phyloP scores from a whole-genome alignment of 768 basidiomycete species.

The Hericium alpestre region DNA sequence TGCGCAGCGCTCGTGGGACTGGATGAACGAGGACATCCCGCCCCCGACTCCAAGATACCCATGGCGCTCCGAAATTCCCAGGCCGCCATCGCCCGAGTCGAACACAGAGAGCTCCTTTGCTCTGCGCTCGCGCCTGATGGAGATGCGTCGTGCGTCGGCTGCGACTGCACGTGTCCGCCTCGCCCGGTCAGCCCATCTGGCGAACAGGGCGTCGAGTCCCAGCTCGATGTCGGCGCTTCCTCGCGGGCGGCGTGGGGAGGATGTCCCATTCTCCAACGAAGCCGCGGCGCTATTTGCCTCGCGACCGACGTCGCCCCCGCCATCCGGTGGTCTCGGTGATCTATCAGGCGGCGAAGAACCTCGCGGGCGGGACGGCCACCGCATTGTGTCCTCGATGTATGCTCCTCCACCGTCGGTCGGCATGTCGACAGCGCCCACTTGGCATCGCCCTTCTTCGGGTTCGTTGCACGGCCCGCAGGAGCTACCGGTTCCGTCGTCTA shows the following conservation, averaged over 20 bases:
- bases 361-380: not conserved
- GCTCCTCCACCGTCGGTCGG: not conserved
- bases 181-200: not conserved
- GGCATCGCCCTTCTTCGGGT: too few species aligned
- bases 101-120: too few species aligned
- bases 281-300: constrained; percentile 12
- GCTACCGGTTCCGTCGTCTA: not conserved
- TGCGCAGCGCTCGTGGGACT: too few species aligned
- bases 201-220: too few species aligned
- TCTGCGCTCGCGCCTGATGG: too few species aligned
- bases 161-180: not conserved
- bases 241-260: not conserved
- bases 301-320: constrained; percentile 3
- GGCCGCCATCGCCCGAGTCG: too few species aligned
- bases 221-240: too few species aligned
- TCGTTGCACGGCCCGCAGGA: not conserved
- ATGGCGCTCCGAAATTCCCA: too few species aligned
- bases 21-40: too few species aligned
- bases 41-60: too few species aligned
- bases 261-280: constrained; percentile 12
- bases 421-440: not conserved
- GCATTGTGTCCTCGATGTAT: not conserved
- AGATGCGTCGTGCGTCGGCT: not conserved
- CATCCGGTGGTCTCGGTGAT: too few species aligned
- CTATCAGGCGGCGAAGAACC: not conserved